These are phyloP conservation scores for Corynascus novoguineensis DNA, from an alignment of 495 filamentous ascomycete genomes.

Conservation along the genomic window DNA sequence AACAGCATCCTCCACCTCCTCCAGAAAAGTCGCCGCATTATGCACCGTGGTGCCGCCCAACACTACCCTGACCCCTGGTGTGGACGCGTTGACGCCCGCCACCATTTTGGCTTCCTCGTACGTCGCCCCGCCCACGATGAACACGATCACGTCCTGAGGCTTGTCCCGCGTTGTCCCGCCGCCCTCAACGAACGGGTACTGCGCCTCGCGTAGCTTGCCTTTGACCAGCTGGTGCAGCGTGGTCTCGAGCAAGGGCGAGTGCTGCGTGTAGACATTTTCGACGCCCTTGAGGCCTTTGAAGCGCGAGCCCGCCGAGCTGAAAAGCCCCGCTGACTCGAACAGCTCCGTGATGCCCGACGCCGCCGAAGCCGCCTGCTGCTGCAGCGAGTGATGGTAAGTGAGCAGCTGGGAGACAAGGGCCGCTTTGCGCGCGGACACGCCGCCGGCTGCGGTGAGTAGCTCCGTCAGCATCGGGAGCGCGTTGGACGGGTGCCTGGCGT, in stretches of 20 bases:
- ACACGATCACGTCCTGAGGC: constrained; percentile 91
- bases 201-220: constrained; percentile 72
- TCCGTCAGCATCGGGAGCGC: constrained; percentile 77
- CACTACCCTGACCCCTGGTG: constrained; percentile 82
- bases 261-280: constrained; percentile 98
- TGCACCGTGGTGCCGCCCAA: constrained; percentile 79
- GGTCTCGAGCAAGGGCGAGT: constrained; percentile 79
- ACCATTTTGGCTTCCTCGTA: constrained; percentile 97
- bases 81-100: constrained; percentile 83
- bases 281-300: constrained; percentile 96
- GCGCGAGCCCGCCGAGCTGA: constrained; percentile 79
- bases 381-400: constrained; percentile 75
- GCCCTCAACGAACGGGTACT: constrained; percentile 90
- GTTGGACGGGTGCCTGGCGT: constrained; percentile 77
- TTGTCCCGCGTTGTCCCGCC: constrained; percentile 81
- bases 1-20: constrained; percentile 78
- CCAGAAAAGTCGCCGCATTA: constrained; percentile 80
- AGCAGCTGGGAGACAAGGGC: constrained; percentile 72
- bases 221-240: constrained; percentile 91
- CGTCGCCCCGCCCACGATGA: constrained; percentile 86
- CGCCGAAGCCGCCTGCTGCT: constrained; percentile 60
- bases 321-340: constrained; percentile 87
- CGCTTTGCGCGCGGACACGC: constrained; percentile 64
- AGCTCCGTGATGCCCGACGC: constrained; percentile 69
- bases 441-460: constrained; percentile 69